Evolutionary conservation across 2,329 filamentous ascomycete species (phyloP).

Genomic region (Sporothrix sp.): DNA sequence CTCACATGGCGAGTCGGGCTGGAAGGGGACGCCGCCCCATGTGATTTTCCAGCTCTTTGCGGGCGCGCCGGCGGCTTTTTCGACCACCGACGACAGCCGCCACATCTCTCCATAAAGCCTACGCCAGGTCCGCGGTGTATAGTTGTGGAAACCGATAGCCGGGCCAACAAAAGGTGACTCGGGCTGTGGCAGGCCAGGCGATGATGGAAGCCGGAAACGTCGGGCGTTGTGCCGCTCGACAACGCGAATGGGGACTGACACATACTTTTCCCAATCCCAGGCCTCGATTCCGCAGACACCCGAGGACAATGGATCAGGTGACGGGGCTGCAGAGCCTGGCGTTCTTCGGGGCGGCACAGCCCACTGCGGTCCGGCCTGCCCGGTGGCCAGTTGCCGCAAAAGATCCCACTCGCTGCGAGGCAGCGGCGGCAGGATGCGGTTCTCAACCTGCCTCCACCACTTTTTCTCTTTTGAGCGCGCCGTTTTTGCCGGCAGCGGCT

Average conservation of each 20-base stretch:
- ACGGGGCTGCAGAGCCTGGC: conserved; percentile 18
- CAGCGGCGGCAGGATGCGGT: conserved; percentile 46
- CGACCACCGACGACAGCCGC: conserved; percentile 35
- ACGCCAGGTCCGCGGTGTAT: conserved; percentile 34
- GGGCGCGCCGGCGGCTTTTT: conserved; percentile 20
- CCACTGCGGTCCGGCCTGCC: conserved; percentile 30
- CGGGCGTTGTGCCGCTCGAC: conserved; percentile 31
- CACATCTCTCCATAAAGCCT: conserved; percentile 40
- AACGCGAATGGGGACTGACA: conserved; percentile 28
- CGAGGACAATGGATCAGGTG: not conserved
- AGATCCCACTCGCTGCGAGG: conserved; percentile 45
- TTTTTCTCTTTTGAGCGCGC: conserved; percentile 33
- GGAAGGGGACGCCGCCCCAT: conserved; percentile 35
- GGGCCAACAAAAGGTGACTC: conserved; percentile 20
- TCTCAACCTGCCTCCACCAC: conserved; percentile 38
- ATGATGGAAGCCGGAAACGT: conserved; percentile 21
- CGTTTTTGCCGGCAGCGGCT: conserved; percentile 30
- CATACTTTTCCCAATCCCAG: conserved; percentile 37
- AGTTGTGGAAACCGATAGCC: conserved; percentile 26
- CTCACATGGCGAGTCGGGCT: conserved; percentile 24
- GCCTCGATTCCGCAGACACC: not conserved
- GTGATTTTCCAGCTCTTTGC: conserved; percentile 25
- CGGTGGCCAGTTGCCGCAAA: conserved; percentile 37
- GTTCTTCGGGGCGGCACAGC: conserved; percentile 29
- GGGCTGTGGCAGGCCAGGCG: conserved; percentile 8